Conservation (phyloP, 2,329 filamentous ascomycete species). For the Thielaviopsis musarum region DNA sequence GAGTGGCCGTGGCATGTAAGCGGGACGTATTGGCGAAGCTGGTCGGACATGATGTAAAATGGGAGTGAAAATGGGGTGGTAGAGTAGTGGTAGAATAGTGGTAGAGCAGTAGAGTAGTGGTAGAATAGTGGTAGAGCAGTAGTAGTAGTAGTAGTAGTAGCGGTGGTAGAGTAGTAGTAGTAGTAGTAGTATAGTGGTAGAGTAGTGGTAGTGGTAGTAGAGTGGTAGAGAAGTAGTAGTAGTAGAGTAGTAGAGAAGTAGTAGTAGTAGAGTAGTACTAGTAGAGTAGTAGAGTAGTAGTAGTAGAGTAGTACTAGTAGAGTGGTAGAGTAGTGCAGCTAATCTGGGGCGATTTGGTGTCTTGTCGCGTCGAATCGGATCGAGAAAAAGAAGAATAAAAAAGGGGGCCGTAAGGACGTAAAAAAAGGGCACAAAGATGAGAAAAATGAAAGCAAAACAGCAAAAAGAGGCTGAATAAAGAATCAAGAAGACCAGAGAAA, state of each 20-base stretch:
- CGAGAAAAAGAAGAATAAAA: background rate
- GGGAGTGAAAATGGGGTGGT: background rate
- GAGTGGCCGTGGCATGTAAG: slow-evolving; percentile 92
- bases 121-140: background rate
- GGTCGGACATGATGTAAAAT: slow-evolving; percentile 15
- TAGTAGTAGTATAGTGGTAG: too few relatives aligned
- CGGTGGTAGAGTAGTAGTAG: background rate
- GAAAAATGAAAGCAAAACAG: background rate
- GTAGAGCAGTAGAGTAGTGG: background rate
- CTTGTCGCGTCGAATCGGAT: background rate
- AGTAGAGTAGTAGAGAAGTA: too few relatives aligned
- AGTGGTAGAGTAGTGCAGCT: background rate
- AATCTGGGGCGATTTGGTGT: too few relatives aligned
- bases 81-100: too few relatives aligned
- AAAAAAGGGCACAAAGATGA: background rate
- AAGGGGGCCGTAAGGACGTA: too few relatives aligned
- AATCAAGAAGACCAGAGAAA: background rate
- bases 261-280: too few relatives aligned
- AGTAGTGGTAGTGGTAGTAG: background rate
- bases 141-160: too few relatives aligned
- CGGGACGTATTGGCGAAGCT: slow-evolving; percentile 52
- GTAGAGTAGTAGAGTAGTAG: background rate
- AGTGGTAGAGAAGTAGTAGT: background rate
- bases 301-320: background rate
- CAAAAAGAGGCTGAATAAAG: background rate